Base-by-base conservation (phyloP, 164 flowering plant species). In the Amborella trichopoda region DNA sequence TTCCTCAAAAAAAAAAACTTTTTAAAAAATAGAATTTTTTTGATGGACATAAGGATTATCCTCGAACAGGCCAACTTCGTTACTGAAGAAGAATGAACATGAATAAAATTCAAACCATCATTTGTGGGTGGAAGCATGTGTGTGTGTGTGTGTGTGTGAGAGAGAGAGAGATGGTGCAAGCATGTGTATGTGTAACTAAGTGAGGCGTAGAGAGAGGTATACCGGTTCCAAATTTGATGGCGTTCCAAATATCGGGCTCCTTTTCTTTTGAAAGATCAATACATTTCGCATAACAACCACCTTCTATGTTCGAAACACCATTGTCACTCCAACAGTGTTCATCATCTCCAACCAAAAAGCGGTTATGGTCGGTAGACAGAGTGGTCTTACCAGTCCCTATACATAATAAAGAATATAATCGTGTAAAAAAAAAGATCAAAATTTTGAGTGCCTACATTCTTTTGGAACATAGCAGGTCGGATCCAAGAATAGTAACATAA, bases 311-410 rank as follows among this genome's bases (percentile, higher is more conserved):
- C 5, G 96, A 87, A n/a, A 88, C 94, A 20, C 99, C 99, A 63
- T 73, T 84, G 6, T 88, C 91, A 49, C 91, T 66, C 99, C 99
- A 93, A 50, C 99, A 88, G 50, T 93, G 99, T 46, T 93, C 99
- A 50, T 88, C 96, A 25, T 93, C 99, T 59, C 99, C 96, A 53
- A 93, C 85, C 44, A 93, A 59, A 40, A 69, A 76, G 50, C 99
- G 62, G 46, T 84, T 88, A 43, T 82, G 91, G 61, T 93, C 99
- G 0, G 99, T 93, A 9, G 99, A 93, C 33, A 93, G 67, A 26
- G 99, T 87, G 4, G 99, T 93, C 81, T 93, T 93, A 19, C 99
- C 99, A 36, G 99, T 93, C 55, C 99, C 98, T 91, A 54, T 38
- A 16, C 8, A 38, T 11, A 9, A 6, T 16, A n/a, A 38, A 38